Evolutionary conservation across 768 basidiomycete genomes (phyloP).

Genomic region (Termitomyces heimii): DNA sequence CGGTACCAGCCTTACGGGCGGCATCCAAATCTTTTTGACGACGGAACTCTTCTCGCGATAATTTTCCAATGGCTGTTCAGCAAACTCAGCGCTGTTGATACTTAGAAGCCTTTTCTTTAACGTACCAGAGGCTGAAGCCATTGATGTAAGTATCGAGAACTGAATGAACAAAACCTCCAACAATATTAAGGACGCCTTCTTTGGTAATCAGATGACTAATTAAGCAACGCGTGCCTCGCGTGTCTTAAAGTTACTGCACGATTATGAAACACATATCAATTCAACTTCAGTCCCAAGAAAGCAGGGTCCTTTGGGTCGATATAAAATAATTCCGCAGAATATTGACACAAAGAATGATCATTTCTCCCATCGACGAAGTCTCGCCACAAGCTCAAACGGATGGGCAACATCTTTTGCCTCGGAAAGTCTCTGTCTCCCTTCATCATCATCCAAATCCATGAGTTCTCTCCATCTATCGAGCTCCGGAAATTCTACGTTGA

Average conservation of each 20-base stretch:
- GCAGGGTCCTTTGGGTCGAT: not conserved
- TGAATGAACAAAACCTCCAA: not conserved
- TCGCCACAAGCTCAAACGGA: constrained; percentile 30
- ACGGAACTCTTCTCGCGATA: constrained; percentile 92
- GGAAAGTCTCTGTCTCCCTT: constrained; percentile 26
- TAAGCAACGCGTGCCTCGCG: constrained; percentile 2
- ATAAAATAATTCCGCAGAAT: not conserved
- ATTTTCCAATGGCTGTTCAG: constrained; percentile 59
- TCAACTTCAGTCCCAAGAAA: not conserved
- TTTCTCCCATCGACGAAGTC: constrained; percentile 19
- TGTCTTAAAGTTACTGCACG: not conserved
- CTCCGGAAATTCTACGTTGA: constrained; percentile 83
- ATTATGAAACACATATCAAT: too few relatives aligned
- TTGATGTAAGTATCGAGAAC: constrained; percentile 10
- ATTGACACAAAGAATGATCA: not conserved
- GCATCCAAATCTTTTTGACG: constrained; percentile 97
- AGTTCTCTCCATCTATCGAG: constrained; percentile 77
- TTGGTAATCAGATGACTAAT: constrained; percentile 1
- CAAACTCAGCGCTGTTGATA: constrained; percentile 3
- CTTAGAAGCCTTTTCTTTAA: not conserved
- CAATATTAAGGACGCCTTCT: not conserved
- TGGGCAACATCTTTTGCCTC: constrained; percentile 24
- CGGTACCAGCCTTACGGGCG: constrained; percentile 97
- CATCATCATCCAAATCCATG: constrained; percentile 55
- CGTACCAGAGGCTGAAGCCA: constrained; percentile 39